phyloP scores from a whole-genome alignment of 1,139 yeast species.

The Eremothecium gossypii region DNA sequence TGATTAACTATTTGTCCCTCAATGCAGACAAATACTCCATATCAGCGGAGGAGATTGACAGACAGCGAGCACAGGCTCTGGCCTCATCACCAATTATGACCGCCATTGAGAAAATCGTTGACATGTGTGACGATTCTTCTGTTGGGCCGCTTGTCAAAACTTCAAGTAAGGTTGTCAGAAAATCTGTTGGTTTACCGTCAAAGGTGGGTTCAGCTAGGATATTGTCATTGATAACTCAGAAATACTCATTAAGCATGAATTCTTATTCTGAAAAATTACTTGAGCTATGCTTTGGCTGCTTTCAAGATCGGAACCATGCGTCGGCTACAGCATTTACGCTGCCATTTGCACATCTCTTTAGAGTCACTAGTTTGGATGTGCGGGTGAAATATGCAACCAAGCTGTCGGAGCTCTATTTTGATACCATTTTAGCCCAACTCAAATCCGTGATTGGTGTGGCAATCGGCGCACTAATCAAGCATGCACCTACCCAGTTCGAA shows the following conservation, averaged over 20 bases:
- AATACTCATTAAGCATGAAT: slow-evolving; percentile 44
- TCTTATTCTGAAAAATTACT: slow-evolving; percentile 60
- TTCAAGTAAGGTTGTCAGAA: slow-evolving; percentile 42
- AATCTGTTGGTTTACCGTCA: slow-evolving; percentile 82
- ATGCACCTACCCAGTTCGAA: slow-evolving; percentile 63
- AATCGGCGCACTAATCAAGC: slow-evolving; percentile 57
- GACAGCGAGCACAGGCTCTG: slow-evolving; percentile 62
- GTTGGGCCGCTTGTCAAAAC: slow-evolving; percentile 45
- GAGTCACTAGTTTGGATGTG: slow-evolving; percentile 48
- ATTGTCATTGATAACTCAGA: slow-evolving; percentile 51
- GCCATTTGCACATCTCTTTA: slow-evolving; percentile 71
- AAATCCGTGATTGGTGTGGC: slow-evolving; percentile 48
- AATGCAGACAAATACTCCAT: slow-evolving; percentile 85
- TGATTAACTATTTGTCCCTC: slow-evolving; percentile 72
- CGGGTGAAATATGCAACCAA: slow-evolving; percentile 46
- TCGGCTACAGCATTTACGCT: slow-evolving; percentile 70
- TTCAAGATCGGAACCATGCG: slow-evolving; percentile 63
- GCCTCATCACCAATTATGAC: slow-evolving; percentile 86
- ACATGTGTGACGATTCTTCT: slow-evolving; percentile 37
- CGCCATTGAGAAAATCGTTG: slow-evolving; percentile 65
- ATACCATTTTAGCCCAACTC: slow-evolving; percentile 42
- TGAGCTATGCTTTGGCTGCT: slow-evolving; percentile 47
- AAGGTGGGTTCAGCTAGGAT: slow-evolving; percentile 83
- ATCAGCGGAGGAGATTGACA: slow-evolving; percentile 63
- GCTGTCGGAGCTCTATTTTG: slow-evolving; percentile 53